Conservation (phyloP, 805 yeast species). For the Saccharomycopsis sp. region DNA sequence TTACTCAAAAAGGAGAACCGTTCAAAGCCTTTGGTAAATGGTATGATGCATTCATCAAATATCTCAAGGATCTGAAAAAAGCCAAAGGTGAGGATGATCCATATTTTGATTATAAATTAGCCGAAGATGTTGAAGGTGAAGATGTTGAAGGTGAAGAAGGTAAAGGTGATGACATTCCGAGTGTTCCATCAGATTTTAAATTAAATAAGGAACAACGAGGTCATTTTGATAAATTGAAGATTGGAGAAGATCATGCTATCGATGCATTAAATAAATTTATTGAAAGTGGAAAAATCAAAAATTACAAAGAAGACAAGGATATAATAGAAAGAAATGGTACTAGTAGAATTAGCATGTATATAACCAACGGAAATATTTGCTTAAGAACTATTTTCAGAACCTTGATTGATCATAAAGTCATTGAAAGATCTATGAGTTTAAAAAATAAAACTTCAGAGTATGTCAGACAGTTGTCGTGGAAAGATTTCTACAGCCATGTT, state of each 20-base stretch:
- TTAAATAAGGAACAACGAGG: constrained; percentile 1
- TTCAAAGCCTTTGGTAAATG: constrained; percentile 36
- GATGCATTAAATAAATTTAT: no score
- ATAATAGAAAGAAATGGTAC: no score
- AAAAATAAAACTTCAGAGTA: no score
- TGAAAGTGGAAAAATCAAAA: no score
- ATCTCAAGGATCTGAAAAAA: constrained; percentile 20
- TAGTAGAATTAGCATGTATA: no score
- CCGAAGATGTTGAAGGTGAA: no score
- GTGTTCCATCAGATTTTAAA: constrained; percentile 2
- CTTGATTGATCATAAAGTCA: no score
- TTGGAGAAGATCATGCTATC: constrained; percentile 30
- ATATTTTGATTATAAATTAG: not conserved
- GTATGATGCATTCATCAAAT: constrained; percentile 30
- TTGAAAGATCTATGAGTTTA: no score
- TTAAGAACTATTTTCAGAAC: no score
- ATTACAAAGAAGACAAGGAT: no score
- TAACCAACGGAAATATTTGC: no score
- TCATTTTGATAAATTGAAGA: constrained; percentile 22
- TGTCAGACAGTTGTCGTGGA: constrained; percentile 47
- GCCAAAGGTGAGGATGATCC: not conserved
- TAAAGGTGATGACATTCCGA: not conserved
- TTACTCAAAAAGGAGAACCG: constrained; percentile 27
- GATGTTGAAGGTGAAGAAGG: no score
- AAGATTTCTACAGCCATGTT: constrained; percentile 45